Conservation (phyloP, 306 rosid species). For the Casuarina cunninghamiana region DNA sequence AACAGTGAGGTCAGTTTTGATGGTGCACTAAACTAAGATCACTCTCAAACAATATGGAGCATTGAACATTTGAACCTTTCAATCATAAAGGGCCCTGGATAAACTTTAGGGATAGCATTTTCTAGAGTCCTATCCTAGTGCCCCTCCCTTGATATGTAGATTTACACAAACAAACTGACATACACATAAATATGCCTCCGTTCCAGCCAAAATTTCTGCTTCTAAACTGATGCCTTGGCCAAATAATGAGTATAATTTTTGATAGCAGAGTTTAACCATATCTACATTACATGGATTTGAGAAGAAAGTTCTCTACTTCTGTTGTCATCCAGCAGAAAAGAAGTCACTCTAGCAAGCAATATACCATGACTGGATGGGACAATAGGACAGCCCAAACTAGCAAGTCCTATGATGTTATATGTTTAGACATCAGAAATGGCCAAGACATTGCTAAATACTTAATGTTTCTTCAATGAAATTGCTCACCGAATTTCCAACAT, state of each 20-base stretch:
- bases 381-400: not conserved
- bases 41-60: not conserved
- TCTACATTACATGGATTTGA: not conserved
- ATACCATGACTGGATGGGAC: not conserved
- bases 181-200: not conserved
- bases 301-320: not conserved
- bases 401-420: not conserved
- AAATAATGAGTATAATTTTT: not conserved
- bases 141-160: not conserved
- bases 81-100: not conserved
- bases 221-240: not conserved
- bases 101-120: not conserved
- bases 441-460: conserved; percentile 36
- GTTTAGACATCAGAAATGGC: not conserved
- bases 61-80: not conserved
- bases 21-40: conserved; percentile 16
- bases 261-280: not conserved
- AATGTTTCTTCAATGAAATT: conserved; percentile 48
- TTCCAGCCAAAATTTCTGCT: not conserved
- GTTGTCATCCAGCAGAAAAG: not conserved
- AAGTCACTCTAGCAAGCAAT: not conserved
- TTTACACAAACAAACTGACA: not conserved
- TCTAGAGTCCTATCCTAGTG: not conserved
- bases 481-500: conserved; percentile 37
- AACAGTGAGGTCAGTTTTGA: conserved; percentile 1